Conservation (phyloP, 2,329 filamentous ascomycete genomes). For the Cadophora sp. region DNA sequence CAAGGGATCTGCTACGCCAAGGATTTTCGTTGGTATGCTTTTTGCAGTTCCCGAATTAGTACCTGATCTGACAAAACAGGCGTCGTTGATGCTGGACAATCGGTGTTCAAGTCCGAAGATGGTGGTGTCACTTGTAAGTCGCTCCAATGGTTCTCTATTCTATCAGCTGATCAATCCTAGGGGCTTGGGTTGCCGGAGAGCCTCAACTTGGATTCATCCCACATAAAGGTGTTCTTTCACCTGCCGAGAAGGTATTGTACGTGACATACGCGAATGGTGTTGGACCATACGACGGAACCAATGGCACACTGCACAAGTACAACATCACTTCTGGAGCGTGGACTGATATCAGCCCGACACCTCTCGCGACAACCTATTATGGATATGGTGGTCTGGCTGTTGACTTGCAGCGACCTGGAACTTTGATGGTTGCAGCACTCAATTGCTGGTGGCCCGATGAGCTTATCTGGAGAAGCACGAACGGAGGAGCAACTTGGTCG, state of each 20-base stretch:
- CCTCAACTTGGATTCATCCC: constrained; percentile 36
- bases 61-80: constrained; percentile 4
- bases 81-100: constrained; percentile 35
- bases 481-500: constrained; percentile 55
- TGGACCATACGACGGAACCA: constrained; percentile 62
- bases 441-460: constrained; percentile 67
- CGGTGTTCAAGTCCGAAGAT: constrained; percentile 38
- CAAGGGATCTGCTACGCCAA: constrained; percentile 32
- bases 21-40: constrained; percentile 36
- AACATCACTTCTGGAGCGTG: constrained; percentile 53
- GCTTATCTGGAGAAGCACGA: constrained; percentile 60
- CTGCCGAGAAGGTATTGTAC: constrained; percentile 58
- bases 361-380: constrained; percentile 46
- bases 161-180: constrained; percentile 22
- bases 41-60: background rate
- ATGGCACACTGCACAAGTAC: constrained; percentile 61
- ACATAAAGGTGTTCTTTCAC: constrained; percentile 36
- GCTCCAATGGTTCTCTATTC: background rate
- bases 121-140: constrained; percentile 35
- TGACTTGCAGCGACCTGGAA: constrained; percentile 60
- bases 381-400: constrained; percentile 63
- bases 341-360: constrained; percentile 63
- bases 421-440: constrained; percentile 60
- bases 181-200: constrained; percentile 37
- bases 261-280: constrained; percentile 60